Evolutionary conservation across 2,329 filamentous ascomycete species (phyloP), one percentile per base, ranked within the genome.

Genomic region (Endoconidiophora polonica): DNA sequence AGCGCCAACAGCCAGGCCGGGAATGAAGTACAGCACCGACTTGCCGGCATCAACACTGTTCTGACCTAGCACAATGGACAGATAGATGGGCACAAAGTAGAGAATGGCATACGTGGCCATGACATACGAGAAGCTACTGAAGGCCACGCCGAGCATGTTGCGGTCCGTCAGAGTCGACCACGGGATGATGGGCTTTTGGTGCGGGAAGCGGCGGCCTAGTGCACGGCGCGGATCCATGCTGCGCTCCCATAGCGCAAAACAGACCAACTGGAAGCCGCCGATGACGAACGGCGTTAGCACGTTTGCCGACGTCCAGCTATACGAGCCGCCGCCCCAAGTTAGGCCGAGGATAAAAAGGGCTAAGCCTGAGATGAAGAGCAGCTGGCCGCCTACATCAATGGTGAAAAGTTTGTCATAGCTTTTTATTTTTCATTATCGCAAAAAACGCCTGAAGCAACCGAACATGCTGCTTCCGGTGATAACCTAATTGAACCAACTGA

Each of bases 31-130:
- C 1, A 83, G 62, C 9, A 84, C 64, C 52, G 78, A 70, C 0
- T 70, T 57, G 3, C 77, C 77, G 1, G 77, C 69, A 45, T 72
- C 58, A 22, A 69, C 70, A 24, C 64, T 67, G 55, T 55, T 60
- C 54, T 73, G 74, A 4, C 66, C 69, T 60, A 76, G 64, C 0
- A 82, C 78, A 14, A 81, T 63, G 2, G 74, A 73, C 59, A 83
- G 83, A 60, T 82, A 84, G 16, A 83, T 70, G 14, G 74, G 76
- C 56, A 80, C 74, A 56, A 83, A 84, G 60, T 83, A 84, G 55
- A 83, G 74, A 1, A 70, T 65, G 22, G 67, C 63, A 55, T 66
- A 73, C 66, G 69, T 71, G 48, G 66, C 68, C 56, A 76, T 71
- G 3, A 79, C 79, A 0, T 72, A 72, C 3, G 71, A 67, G 57